Base-by-base conservation (phyloP, 2,329 filamentous ascomycete genomes). In the Aspergillus sp. region DNA sequence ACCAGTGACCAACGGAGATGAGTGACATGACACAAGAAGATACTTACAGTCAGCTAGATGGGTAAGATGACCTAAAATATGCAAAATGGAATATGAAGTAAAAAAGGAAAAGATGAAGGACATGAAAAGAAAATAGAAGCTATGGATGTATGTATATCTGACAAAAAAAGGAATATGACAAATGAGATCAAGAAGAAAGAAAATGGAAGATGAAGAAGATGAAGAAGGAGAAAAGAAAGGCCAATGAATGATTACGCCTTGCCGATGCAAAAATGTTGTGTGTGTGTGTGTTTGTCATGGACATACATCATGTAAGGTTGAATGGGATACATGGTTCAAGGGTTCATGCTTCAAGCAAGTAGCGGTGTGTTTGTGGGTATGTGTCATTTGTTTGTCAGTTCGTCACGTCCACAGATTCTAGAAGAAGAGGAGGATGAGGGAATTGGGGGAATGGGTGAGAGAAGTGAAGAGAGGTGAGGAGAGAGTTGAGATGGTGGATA, bases 241-340 rank as follows among this genome's bases (percentile, higher is more conserved):
- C 19, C 41, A 63, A 60, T 63, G 59, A 62, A 60, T 51, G 59
- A 65, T 64, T 65, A 66, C 65, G 64, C 65, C 65, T 61, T 64
- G 64, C 60, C 58, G 64, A 67, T 67, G 65, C 65, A 66, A 63
- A 65, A 58, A 13, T 36, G 32, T 36, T 36, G 32, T 36, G 25
- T 32, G 9, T 32, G 30, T 32, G 30, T 36, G 32, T 36, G 32
- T 36, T 36, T 59, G 47, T 50, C 47, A 50, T 50, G 47, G 47
- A 50, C 47, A 50, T 50, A 50, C 28, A 50, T 32, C 32, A 36
- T 36, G 32, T 36, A 13, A 13, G 32, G 32, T 36, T 15, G 47
- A 59, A 65, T 63, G 57, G 58, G 63, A 43, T 60, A 65, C 53
- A 66, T 63, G 60, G 59, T 64, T 36, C 32, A 36, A 15, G 5